Base-by-base conservation (phyloP, 2,329 filamentous ascomycete genomes). In the Hymenoscyphus infarciens region DNA sequence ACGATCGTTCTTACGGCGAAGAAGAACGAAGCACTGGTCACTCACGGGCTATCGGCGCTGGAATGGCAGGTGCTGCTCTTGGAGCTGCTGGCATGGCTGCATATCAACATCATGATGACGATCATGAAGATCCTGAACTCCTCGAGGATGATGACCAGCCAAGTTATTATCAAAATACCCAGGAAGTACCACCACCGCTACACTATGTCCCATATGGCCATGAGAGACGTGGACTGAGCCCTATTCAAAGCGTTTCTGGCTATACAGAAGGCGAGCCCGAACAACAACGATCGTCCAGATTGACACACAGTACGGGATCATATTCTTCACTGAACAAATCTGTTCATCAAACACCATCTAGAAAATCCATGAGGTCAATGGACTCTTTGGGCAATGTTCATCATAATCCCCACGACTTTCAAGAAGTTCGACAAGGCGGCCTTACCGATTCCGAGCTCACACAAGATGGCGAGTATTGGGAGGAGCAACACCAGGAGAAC, bases 241-340 rank as follows among this genome's bases (percentile, higher is more conserved):
- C 94, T 0, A 93, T 96, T 64, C 93, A 95, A 69, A 97, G 93
- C 70, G 91, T 97, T 16, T 94, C 92, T 11, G 95, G 93, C 66
- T 94, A 92, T 71, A 88, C 86, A 3, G 87, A 92, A 70, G 85
- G 86, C 56, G 86, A 86, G 60, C 87, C 81, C 65, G 77, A 79
- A 31, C 81, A 81, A 33, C 84, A 83, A 69, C 83, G 83, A 57
- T 82, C 87, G 63, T 85, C 86, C 1, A 77, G 80, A 62, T 77
- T 83, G 35, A 82, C 82, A 54, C 81, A 74, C n/a, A 78, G 77
- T 64, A 74, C 78, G 22, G 83, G 81, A n/a, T 85, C 82, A 1
- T 78, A 87, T 31, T 87, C 87, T 1, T 89, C 89, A 0, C 80
- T 84, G 1, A 83, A 82, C 33, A 87, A 84, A 69, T 83, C 85